Conservation (phyloP, 1,284 basidiomycete species). For the Apiotrichum veenhuisii region DNA sequence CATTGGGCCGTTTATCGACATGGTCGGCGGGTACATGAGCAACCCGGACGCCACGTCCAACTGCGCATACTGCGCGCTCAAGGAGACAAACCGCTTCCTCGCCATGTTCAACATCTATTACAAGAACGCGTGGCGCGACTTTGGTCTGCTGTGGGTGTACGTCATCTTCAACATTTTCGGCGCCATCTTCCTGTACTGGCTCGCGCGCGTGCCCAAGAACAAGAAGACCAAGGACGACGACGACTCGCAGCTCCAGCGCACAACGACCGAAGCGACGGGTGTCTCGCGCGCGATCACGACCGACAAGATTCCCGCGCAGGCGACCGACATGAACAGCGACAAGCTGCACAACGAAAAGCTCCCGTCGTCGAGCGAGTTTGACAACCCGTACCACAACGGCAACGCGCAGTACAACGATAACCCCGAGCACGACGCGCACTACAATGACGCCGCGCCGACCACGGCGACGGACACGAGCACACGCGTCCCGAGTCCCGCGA, state of each 20-base stretch:
- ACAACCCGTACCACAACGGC: too few species aligned
- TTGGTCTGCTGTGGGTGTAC: constrained; percentile 63
- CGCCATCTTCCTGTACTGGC: constrained; percentile 44
- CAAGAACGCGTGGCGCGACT: constrained; percentile 59
- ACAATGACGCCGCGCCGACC: too few species aligned
- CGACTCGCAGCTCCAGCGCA: constrained; percentile 9
- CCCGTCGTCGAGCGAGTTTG: background rate
- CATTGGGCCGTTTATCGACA: constrained; percentile 43
- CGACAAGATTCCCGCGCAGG: background rate
- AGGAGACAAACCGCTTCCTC: constrained; percentile 60
- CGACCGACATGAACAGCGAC: background rate
- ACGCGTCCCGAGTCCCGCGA: background rate
- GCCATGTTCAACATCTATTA: constrained; percentile 59
- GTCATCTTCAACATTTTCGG: constrained; percentile 57
- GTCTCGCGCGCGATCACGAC: constrained; percentile 6
- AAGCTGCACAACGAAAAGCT: background rate
- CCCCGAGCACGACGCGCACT: too few species aligned
- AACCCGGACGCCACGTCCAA: constrained; percentile 33
- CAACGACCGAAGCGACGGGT: constrained; percentile 7
- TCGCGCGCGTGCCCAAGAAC: constrained; percentile 36
- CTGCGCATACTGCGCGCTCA: constrained; percentile 51
- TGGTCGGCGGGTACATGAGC: constrained; percentile 44
- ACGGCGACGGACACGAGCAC: background rate
- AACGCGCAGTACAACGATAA: too few species aligned
- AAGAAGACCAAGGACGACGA: constrained; percentile 15